phyloP scores from a whole-genome alignment of 495 filamentous ascomycete species.

The Tetracladium setigerum region DNA sequence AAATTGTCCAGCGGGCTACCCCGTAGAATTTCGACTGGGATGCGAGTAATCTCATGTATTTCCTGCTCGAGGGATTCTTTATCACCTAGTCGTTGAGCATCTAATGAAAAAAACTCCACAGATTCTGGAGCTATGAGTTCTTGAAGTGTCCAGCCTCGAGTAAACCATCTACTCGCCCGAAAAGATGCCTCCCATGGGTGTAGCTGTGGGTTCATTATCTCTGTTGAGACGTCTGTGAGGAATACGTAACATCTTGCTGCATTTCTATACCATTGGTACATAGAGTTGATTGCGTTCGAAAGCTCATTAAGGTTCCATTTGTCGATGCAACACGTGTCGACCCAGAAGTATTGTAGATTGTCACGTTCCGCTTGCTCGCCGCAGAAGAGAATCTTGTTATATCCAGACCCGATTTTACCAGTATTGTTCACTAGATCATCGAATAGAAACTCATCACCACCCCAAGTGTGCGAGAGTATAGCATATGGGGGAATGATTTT shows the following conservation, averaged over 20 bases:
- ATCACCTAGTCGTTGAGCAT: slow-evolving; percentile 21
- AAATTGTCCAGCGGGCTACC: slow-evolving; percentile 6
- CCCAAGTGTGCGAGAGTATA: slow-evolving; percentile 26
- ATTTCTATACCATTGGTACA: slow-evolving; percentile 25
- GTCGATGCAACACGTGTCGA: slow-evolving; percentile 19
- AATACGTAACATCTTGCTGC: slow-evolving; percentile 12
- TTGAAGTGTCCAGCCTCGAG: too few species aligned
- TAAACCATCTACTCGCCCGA: too few species aligned
- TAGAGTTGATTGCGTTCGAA: slow-evolving; percentile 32
- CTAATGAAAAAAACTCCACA: slow-evolving; percentile 27
- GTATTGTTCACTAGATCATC: slow-evolving; percentile 14
- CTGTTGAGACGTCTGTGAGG: slow-evolving; percentile 7
- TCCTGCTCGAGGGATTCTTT: slow-evolving; percentile 17
- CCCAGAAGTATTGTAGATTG: slow-evolving; percentile 11
- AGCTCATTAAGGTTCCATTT: slow-evolving; percentile 25
- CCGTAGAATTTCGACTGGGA: slow-evolving; percentile 4
- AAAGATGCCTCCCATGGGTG: slow-evolving; percentile 13
- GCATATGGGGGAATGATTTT: slow-evolving; percentile 19
- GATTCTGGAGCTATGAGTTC: slow-evolving; percentile 25
- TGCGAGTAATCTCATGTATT: slow-evolving; percentile 10
- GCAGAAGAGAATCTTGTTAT: slow-evolving; percentile 25
- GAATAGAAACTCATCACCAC: slow-evolving; percentile 19
- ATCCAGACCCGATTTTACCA: slow-evolving; percentile 19
- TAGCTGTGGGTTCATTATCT: background rate
- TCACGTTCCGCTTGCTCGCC: slow-evolving; percentile 22